A percentile compares a stretch with the other conserved stretches of the same genome.
These are phyloP conservation scores for Powellomyces hirtus DNA, from an alignment of 192 early-diverging fungal genomes.

Conservation along the genomic window DNA sequence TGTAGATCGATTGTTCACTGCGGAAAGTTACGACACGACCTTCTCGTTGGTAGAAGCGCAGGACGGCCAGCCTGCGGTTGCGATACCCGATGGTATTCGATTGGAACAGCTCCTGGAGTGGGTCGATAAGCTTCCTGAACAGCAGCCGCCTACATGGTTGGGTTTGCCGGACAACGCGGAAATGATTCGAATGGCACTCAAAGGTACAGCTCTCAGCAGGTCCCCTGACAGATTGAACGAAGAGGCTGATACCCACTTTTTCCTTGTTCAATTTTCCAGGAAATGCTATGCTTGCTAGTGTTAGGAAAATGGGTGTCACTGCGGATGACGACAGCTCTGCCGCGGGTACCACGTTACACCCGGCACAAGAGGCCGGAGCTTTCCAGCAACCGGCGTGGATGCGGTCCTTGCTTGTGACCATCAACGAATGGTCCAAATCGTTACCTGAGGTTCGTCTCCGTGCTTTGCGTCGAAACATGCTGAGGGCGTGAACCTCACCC, in stretches of 20 bases:
- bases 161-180: slow-evolving; percentile 94
- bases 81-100: slow-evolving; percentile 82
- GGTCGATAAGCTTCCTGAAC: slow-evolving; percentile 82
- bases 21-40: slow-evolving; percentile 76
- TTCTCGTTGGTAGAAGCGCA: slow-evolving; percentile 68
- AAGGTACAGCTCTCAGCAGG: slow-evolving; percentile 54
- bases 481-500: too few relatives aligned
- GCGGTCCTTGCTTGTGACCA: slow-evolving; percentile 55
- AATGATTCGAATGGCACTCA: slow-evolving; percentile 76
- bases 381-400: slow-evolving; percentile 71
- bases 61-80: slow-evolving; percentile 40
- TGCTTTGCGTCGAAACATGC: too few relatives aligned
- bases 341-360: slow-evolving; percentile 11
- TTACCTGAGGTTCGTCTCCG: slow-evolving; percentile 47
- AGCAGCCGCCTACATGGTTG: slow-evolving; percentile 96
- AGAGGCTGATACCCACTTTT: too few relatives aligned
- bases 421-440: slow-evolving; percentile 55
- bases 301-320: slow-evolving; percentile 76
- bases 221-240: too few relatives aligned
- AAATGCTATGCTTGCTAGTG: slow-evolving; percentile 73
- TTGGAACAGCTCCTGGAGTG: slow-evolving; percentile 85
- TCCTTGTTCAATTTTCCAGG: slow-evolving; percentile 43
- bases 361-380: background rate
- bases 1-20: slow-evolving; percentile 75
- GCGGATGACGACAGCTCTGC: slow-evolving; percentile 74